Base-by-base conservation (phyloP, 352 stramenopile species). In the Phytophthora ohioensis region DNA sequence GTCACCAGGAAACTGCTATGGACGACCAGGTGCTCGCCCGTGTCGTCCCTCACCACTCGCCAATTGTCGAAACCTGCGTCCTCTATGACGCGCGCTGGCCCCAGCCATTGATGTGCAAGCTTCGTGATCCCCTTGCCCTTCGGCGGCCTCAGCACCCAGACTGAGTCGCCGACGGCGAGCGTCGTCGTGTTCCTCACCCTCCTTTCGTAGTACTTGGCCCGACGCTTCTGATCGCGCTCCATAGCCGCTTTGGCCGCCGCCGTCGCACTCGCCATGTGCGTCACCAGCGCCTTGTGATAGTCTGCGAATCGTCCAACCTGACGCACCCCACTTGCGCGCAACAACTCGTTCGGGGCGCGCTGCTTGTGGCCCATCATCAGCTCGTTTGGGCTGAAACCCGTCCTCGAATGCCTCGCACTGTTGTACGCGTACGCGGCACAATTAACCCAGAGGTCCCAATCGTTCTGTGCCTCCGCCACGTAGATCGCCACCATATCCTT, bases 331-430 rank as follows among this genome's bases (percentile, higher is more conserved):
- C 36, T 66, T 7, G 36, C 30, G 7, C 52, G 21, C 15, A 67
- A 12, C n/a, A 67, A 15, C 8, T 60, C 60, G 38, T 60, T 55
- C 4, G 59, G 59, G 1, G 47, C 21, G 4, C 47, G 46, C 36
- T 54, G 27, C 11, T 42, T 39, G 4, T 48, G 38, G 8, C 60
- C 60, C 49, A 67, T 61, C 39, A 67, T 45, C 17, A 60, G 11
- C 39, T 67, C 36, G 31, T 67, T 67, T 11, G 60, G 60, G 9
- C 21, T 47, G 41, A 32, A 55, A 3, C 32, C 31, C 39, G 60
- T 67, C 2, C 41, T 35, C 9, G 47, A 38, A 27, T 67, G 21
- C 21, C 21, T 21, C 21, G 21, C 21, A 21, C 21, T 21, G 21
- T 21, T 21, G 21, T 21, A 21, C 36, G 59, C 59, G 36, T 67